Conservation (phyloP, 2,329 filamentous ascomycete species). For the Hirsutella thompsonii region DNA sequence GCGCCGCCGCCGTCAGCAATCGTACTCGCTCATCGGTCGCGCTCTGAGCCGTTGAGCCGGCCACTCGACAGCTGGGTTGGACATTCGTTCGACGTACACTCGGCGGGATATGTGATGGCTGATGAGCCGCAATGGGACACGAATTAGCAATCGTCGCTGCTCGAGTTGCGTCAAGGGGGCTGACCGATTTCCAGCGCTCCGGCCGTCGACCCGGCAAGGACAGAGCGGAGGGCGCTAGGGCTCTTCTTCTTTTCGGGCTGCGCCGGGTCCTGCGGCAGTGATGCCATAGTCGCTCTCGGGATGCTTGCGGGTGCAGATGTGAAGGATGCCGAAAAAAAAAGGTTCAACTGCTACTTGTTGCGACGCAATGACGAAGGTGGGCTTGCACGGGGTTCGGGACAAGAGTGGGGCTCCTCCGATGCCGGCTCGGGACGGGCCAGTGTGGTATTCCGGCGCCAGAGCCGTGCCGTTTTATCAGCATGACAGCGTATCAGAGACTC, state of each 20-base stretch:
- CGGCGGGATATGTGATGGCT: constrained; percentile 86
- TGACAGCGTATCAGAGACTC: too few relatives aligned
- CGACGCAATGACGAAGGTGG: not conserved
- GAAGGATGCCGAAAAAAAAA: too few relatives aligned
- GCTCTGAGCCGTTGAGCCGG: not conserved
- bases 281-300: constrained; percentile 13
- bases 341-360: too few relatives aligned
- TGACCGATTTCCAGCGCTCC: constrained; percentile 88
- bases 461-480: too few relatives aligned
- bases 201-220: constrained; percentile 84
- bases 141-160: constrained; percentile 10
- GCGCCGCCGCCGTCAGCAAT: constrained; percentile 5
- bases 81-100: constrained; percentile 46
- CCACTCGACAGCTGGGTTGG: constrained; percentile 5
- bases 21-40: not conserved
- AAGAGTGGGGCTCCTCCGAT: not conserved
- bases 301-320: too few relatives aligned
- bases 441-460: too few relatives aligned
- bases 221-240: constrained; percentile 75
- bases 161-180: constrained; percentile 6
- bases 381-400: not conserved
- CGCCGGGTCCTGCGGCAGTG: constrained; percentile 10
- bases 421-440: not conserved
- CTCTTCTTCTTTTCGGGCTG: constrained; percentile 24
- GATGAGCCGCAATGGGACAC: constrained; percentile 1